Conservation (phyloP, 208 protist species). For the Trypanosoma boissoni region DNA sequence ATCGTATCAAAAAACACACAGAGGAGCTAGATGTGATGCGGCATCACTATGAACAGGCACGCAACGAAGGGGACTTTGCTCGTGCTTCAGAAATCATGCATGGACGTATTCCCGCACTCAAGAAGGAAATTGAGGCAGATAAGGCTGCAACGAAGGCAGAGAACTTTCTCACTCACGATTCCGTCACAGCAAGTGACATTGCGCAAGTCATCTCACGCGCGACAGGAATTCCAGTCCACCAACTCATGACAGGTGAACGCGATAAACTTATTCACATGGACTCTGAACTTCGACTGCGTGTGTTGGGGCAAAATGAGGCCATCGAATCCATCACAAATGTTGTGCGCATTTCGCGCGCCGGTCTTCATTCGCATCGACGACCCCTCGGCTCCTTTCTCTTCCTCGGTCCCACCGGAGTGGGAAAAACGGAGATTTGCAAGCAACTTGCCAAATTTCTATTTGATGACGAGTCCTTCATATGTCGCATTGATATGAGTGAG, state of each 20-base stretch:
- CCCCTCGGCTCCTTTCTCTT: slow-evolving; percentile 97
- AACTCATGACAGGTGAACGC: slow-evolving; percentile 88
- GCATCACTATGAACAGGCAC: slow-evolving; percentile 84
- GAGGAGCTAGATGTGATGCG: slow-evolving; percentile 85
- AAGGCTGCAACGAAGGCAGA: slow-evolving; percentile 88
- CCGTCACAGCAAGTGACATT: slow-evolving; percentile 93
- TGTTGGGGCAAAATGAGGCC: slow-evolving; percentile 97
- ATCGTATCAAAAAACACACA: slow-evolving; percentile 89
- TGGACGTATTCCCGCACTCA: slow-evolving; percentile 68
- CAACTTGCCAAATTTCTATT: slow-evolving; percentile 95
- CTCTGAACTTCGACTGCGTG: slow-evolving; percentile 75
- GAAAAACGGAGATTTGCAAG: slow-evolving; percentile 98
- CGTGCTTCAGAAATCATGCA: slow-evolving; percentile 82
- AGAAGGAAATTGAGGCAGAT: slow-evolving; percentile 86
- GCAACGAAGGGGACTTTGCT: slow-evolving; percentile 64
- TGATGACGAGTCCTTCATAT: slow-evolving; percentile 95
- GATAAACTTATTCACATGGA: slow-evolving; percentile 91
- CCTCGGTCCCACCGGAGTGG: slow-evolving; percentile 94
- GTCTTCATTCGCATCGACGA: slow-evolving; percentile 85
- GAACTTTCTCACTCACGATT: slow-evolving; percentile 94
- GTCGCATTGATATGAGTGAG: slow-evolving; percentile 98
- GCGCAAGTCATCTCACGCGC: slow-evolving; percentile 94
- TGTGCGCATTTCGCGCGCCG: slow-evolving; percentile 94
- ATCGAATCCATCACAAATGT: slow-evolving; percentile 94
- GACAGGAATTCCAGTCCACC: slow-evolving; percentile 97